Conservation (phyloP, 306 rosid genomes). For the Castanea sativa region DNA sequence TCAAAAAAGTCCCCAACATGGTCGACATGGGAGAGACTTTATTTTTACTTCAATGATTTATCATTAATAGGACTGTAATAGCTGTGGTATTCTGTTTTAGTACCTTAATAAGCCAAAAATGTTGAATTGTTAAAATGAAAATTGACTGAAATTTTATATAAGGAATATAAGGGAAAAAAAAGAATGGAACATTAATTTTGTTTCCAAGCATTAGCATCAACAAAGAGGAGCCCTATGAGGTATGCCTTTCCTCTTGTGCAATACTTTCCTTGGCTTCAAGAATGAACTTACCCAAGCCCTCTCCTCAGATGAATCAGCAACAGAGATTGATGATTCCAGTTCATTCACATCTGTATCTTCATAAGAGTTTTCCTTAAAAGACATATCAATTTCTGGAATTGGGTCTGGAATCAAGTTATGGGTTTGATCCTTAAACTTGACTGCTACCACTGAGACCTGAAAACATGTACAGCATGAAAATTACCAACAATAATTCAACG, state of each 20-base stretch:
- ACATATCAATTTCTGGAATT: conserved; percentile 37
- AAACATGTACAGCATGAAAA: conserved; percentile 16
- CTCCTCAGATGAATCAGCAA: conserved; percentile 76
- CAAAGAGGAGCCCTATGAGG: conserved; percentile 67
- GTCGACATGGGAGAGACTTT: conserved; percentile 27
- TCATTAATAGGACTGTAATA: conserved; percentile 1
- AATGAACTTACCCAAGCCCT: conserved; percentile 35
- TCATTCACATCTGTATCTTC: conserved; percentile 53
- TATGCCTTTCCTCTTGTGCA: conserved; percentile 70
- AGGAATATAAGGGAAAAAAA: conserved; percentile 6
- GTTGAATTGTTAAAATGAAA: not conserved
- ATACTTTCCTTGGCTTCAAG: conserved; percentile 65
- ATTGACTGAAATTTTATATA: not conserved
- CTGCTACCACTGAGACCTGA: conserved; percentile 42
- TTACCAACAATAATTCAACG: not conserved
- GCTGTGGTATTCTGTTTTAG: conserved; percentile 20
- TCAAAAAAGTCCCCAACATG: conserved; percentile 39
- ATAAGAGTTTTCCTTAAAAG: conserved; percentile 39
- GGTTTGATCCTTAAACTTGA: conserved; percentile 36
- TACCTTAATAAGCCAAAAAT: conserved; percentile 19
- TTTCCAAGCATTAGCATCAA: conserved; percentile 31
- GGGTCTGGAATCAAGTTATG: conserved; percentile 23
- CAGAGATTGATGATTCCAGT: conserved; percentile 59
- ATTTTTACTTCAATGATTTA: conserved; percentile 25
- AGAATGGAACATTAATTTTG: not conserved